Base-by-base conservation (phyloP, 345 rosid species). In the Abelmoschus esculentus region DNA sequence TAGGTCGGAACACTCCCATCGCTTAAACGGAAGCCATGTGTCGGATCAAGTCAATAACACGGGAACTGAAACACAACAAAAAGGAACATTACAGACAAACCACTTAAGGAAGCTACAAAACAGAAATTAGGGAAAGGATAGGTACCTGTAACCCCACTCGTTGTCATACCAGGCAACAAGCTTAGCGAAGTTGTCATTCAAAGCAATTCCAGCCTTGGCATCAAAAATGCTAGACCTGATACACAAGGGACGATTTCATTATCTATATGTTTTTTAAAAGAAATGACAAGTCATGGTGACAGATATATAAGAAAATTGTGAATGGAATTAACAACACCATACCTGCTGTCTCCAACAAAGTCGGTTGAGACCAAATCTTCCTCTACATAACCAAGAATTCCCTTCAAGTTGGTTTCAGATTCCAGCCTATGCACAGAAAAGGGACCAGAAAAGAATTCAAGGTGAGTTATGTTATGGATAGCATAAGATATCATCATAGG, bases 91-190 rank as follows among this genome's bases (percentile, higher is more conserved):
- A 56, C 0, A 13, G 22, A 57, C 44, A n/a, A 2, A 34, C 49
- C 1, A 8, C 60, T 26, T 28, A 4, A 12, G 36, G 36, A 32
- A 32, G 3, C 5, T n/a, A 1, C 4, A 14, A 5, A 58, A 11
- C n/a, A 47, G 4, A 53, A 17, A n/a, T 32, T 1, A 3, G 7
- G 6, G 38, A 10, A 22, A 29, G 29, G 1, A 54, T 7, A 60
- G 22, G 68, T 79, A 84, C 85, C 83, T 81, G 84, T 85, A 85
- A 14, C 89, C 85, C 87, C 83, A 78, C 65, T 80, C 87, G 9
- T 85, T 83, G 76, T 83, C 87, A 54, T 85, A 78, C 89, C 84
- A 85, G 5, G 82, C 66, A 19, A 85, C 85, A 31, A 85, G 75
- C 78, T 85, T 85, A 36, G 72, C 83, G 5, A 22, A 22, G 26